Evolutionary conservation across 495 filamentous ascomycete species (phyloP).

Genomic region (Apiosordaria backusii): DNA sequence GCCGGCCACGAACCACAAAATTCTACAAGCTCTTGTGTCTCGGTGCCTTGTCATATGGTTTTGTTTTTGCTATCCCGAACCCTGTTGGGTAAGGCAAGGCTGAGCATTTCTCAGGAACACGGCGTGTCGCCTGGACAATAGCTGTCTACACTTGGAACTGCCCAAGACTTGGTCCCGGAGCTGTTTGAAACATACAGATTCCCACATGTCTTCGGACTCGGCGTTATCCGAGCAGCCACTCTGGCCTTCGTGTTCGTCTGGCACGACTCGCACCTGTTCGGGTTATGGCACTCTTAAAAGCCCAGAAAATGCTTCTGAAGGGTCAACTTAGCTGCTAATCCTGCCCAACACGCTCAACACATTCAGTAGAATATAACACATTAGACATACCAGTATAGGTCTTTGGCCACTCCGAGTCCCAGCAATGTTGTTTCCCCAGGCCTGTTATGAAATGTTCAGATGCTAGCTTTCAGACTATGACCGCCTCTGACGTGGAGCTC

Average conservation of each 20-base stretch:
- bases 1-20: not conserved
- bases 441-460: not conserved
- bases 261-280: not conserved
- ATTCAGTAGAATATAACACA: no score
- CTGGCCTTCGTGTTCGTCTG: not conserved
- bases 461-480: not conserved
- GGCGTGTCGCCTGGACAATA: no score
- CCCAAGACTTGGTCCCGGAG: no score
- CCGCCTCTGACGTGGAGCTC: not conserved
- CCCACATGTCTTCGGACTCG: slow-evolving; percentile 9
- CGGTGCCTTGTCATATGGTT: not conserved
- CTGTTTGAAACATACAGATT: slow-evolving; percentile 8
- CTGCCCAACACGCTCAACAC: no score
- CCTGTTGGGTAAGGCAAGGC: not conserved
- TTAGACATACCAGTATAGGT: no score
- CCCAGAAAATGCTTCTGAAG: not conserved
- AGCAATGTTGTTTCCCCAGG: not conserved
- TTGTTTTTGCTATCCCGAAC: not conserved
- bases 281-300: not conserved
- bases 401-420: no score
- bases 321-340: not conserved
- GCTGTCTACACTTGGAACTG: no score
- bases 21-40: not conserved
- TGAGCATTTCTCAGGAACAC: not conserved
- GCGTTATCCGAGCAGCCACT: not conserved